Percentiles rank a stretch among this genome's conserved stretches.
These are phyloP conservation scores for Cryptosporidium ryanae DNA, from an alignment of 169 alveolate species.

Conservation along the genomic window DNA sequence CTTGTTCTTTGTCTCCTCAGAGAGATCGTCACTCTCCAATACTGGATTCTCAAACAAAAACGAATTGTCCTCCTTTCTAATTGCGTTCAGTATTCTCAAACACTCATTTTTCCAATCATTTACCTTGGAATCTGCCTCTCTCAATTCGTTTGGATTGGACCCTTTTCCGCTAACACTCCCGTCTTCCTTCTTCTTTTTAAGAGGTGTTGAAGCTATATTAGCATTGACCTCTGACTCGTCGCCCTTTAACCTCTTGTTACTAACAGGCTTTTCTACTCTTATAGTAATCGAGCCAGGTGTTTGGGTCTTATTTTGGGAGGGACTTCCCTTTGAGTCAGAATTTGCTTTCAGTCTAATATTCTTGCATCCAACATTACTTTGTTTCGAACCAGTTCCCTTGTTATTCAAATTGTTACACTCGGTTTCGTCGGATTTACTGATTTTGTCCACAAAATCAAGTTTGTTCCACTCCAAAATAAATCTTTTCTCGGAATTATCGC, in stretches of 20 bases:
- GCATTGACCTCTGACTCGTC: background rate
- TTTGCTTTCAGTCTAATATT: background rate
- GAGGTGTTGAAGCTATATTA: slow-evolving; percentile 1
- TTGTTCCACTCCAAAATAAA: slow-evolving; percentile 39
- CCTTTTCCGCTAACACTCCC: background rate
- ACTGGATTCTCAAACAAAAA: slow-evolving; percentile 70
- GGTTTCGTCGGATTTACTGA: slow-evolving; percentile 6
- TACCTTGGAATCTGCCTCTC: too few relatives aligned
- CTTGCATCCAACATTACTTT: background rate
- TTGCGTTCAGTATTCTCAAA: slow-evolving; percentile 32
- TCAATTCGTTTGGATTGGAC: background rate
- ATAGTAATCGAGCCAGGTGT: background rate
- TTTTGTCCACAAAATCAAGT: slow-evolving; percentile 34
- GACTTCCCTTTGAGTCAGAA: background rate
- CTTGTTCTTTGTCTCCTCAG: slow-evolving; percentile 45
- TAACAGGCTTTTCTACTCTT: background rate
- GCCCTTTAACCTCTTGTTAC: slow-evolving; percentile 7
- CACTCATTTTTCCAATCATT: slow-evolving; percentile 63
- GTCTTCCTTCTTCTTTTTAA: slow-evolving; percentile 23
- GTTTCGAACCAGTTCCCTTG: background rate
- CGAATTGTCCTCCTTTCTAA: slow-evolving; percentile 54
- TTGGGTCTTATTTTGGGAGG: background rate
- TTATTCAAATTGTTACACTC: background rate
- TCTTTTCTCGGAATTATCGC: slow-evolving; percentile 30
- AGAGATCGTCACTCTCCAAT: slow-evolving; percentile 61